Evolutionary conservation across 495 filamentous ascomycete genomes (phyloP).

Genomic region (Hyphodiscus hymeniophilus): DNA sequence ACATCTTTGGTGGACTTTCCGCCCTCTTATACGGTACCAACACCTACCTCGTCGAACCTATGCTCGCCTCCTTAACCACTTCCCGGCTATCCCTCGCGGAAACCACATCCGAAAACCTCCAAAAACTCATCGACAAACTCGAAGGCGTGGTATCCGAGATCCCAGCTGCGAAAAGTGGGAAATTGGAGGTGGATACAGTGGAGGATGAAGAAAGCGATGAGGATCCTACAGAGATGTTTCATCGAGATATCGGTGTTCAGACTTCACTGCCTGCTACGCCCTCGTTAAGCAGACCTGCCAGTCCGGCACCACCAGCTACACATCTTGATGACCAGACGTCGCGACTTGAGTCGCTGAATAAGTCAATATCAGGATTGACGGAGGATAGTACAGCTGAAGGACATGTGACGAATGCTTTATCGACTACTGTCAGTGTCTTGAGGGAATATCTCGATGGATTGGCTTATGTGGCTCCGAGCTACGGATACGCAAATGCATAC

Average conservation of each 20-base stretch:
- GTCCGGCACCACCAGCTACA: constrained; percentile 25
- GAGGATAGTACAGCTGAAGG: constrained; percentile 34
- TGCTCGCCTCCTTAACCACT: constrained; percentile 63
- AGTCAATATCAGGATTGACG: constrained; percentile 44
- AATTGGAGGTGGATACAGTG: constrained; percentile 25
- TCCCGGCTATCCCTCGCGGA: constrained; percentile 76
- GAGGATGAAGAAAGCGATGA: constrained; percentile 37
- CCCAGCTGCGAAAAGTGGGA: constrained; percentile 12
- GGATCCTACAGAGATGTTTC: constrained; percentile 79
- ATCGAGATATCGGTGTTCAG: constrained; percentile 82
- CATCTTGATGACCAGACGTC: constrained; percentile 30
- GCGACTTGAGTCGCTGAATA: constrained; percentile 37
- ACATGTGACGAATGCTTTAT: constrained; percentile 28
- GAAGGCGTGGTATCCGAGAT: constrained; percentile 56
- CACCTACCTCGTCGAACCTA: constrained; percentile 74
- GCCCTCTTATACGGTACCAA: constrained; percentile 71
- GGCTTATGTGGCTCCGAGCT: constrained; percentile 22
- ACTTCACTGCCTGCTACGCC: constrained; percentile 51
- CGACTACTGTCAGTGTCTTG: constrained; percentile 14
- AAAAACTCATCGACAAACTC: constrained; percentile 66
- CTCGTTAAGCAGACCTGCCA: constrained; percentile 16
- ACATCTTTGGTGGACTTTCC: constrained; percentile 62
- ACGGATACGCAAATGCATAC: constrained; percentile 13
- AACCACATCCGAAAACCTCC: constrained; percentile 55
- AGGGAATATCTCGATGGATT: constrained; percentile 36